Base-by-base conservation (phyloP, 192 early-diverging fungal species). In the Coemansia interrupta region DNA sequence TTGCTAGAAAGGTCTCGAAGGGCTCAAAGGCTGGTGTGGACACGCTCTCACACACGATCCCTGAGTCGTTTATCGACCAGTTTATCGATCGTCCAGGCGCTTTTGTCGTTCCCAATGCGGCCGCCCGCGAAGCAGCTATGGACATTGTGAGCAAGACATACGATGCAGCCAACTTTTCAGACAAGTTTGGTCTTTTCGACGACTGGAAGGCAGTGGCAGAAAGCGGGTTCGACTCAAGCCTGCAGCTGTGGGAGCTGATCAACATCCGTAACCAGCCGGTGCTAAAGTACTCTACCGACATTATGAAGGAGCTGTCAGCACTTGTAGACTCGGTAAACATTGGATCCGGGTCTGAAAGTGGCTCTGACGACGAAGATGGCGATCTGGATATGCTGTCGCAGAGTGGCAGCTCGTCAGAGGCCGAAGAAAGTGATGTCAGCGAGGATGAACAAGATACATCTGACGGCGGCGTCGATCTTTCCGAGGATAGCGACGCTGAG, bases 201-300 rank as follows among this genome's bases (percentile, higher is more conserved):
- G 65, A 67, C 53, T 72, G 69, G 75, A 60, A 43, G 29, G 50
- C 69, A 2, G 70, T 72, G 0, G 18, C 52, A 0, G 58, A 55
- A 13, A 80, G 70, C 32, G 78, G 78, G 15, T 80, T 80, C 45
- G 72, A 73, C 50, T 42, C 58, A 13, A 61, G 84, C 46, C 85
- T 89, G 56, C 93, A 95, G 82, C 86, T 98, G 45, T 98, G 95
- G 95, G 91, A 94, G 72, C 90, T 95, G 67, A 81, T 98, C 45
- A 85, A 86, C 56, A 75, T 93, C 64, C 89, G 89, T 55, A 95
- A 95, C 64, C 81, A 84, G 54, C 90, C 90, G 0, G 86, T 95
- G 58, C 69, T 92, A 18, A 78, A 83, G 28, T 87, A 85, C 64
- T 62, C 87, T 18, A 78, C 74, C 8, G 69, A 73, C 43, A 61